These are phyloP conservation scores for Tetraselmis striata DNA, from an alignment of 139 green algal species.

Conservation along the genomic window DNA sequence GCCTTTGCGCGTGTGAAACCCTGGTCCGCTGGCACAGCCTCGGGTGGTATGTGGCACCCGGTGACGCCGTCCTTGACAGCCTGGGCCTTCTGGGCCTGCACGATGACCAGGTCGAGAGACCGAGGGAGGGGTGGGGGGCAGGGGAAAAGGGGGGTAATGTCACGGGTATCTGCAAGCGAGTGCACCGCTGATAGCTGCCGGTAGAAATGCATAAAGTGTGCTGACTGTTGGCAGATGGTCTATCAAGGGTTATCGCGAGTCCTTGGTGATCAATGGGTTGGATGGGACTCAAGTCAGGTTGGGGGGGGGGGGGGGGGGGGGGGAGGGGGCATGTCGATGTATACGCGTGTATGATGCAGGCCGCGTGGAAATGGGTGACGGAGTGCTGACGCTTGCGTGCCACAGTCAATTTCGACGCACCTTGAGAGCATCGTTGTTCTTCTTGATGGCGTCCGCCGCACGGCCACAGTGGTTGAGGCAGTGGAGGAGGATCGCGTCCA, in stretches of 20 bases:
- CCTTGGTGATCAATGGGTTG: neutral
- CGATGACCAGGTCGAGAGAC: neutral
- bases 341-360: no score
- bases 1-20: conserved; percentile 81
- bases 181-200: no score
- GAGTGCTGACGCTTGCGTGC: no score
- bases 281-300: no score
- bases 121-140: conserved; percentile 3
- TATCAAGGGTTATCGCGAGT: neutral
- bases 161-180: no score
- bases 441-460: conserved; percentile 73
- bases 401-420: no score
- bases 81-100: neutral
- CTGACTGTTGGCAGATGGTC: no score
- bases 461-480: conserved; percentile 73
- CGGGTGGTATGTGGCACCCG: neutral
- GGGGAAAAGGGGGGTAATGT: conserved; percentile 4
- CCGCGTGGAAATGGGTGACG: no score
- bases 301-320: neutral
- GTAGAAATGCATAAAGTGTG: no score
- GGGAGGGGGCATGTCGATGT: neutral
- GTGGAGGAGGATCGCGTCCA: conserved; percentile 77
- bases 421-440: conserved; percentile 66
- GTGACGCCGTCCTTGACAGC: neutral
- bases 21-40: conserved; percentile 58